Base-by-base conservation (phyloP, 352 stramenopile genomes). In the Phytophthora idaei region DNA sequence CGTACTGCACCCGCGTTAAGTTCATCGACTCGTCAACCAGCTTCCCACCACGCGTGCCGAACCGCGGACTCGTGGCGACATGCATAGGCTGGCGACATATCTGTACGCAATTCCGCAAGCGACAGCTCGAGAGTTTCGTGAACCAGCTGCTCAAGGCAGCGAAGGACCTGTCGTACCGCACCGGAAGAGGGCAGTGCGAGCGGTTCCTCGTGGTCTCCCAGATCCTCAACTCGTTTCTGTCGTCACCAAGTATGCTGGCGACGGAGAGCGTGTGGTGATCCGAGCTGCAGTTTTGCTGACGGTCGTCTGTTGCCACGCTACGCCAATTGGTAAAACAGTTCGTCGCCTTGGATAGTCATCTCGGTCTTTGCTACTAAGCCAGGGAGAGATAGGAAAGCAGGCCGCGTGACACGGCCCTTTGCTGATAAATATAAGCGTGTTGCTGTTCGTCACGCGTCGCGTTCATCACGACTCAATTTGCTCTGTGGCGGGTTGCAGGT, bases 151-250 rank as follows among this genome's bases (percentile, higher is more conserved):
- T 90, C 36, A 45, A 52, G 17, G 62, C 62, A 8, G 74, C 77
- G 12, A 81, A 83, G 52, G 74, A 85, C 34, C 41, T 78, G 41
- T 81, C 80, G 41, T 90, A 89, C 57, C 74, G 76, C 9, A 64
- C 55, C 1, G 57, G 54, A 5, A 63, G 67, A 9, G 47, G 48
- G 1, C 77, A 75, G 17, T 90, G 83, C 61, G 67, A 83, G 46
- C 73, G 78, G 25, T 92, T 83, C 52, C 48, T 75, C 29, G 74
- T 49, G 36, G 71, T 86, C 54, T 82, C 78, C 29, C 67, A 69
- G 50, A 66, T 89, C n/a, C 69, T 92, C 44, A 79, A 73, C 61
- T 74, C 74, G 49, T 92, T 92, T 52, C 58, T 92, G 17, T 73
- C 73, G 9, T 76, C 83, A 37, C 67, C 72, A 4, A 67, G 34